A percentile compares a stretch with the other conserved stretches of the same genome.
Conservation (phyloP, 2,329 filamentous ascomycete genomes). For the Beauveria sp. region DNA sequence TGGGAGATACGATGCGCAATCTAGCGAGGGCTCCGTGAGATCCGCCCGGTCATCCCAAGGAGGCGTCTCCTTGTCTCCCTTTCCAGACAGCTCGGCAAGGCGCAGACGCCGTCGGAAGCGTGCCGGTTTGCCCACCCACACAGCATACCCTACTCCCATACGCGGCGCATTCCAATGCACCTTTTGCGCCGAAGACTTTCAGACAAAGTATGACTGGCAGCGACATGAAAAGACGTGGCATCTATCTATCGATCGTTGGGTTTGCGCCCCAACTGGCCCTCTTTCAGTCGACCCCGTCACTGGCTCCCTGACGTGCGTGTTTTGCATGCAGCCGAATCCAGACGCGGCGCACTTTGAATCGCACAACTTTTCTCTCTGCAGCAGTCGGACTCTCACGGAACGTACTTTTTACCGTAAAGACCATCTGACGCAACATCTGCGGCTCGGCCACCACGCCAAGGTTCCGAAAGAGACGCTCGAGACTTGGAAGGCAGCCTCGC, state of each 20-base stretch:
- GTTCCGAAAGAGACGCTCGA: conserved; percentile 57
- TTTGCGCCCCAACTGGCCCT: conserved; percentile 54
- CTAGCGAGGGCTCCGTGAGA: background rate
- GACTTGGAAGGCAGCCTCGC: conserved; percentile 51
- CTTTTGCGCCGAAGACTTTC: conserved; percentile 61
- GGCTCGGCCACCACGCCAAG: conserved; percentile 56
- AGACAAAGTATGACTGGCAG: conserved; percentile 63
- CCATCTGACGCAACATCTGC: conserved; percentile 56
- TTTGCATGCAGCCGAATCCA: conserved; percentile 48
- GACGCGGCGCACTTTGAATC: conserved; percentile 47
- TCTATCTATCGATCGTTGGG: conserved; percentile 58
- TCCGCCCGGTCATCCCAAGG: background rate
- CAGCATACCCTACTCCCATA: conserved; percentile 16
- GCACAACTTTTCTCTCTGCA: conserved; percentile 57
- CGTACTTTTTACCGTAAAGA: conserved; percentile 61
- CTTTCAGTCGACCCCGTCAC: conserved; percentile 50
- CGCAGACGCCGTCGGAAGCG: conserved; percentile 4
- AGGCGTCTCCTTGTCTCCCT: conserved; percentile 2
- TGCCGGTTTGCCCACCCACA: background rate
- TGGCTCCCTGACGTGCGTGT: conserved; percentile 49
- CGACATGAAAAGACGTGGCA: conserved; percentile 63
- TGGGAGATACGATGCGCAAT: conserved; percentile 3
- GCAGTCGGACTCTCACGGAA: conserved; percentile 54
- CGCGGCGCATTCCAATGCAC: conserved; percentile 50
- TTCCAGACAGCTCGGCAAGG: background rate